Evolutionary conservation across 2,329 filamentous ascomycete species (phyloP), one percentile per base, ranked within the genome.

Genomic region (Thielaviopsis populi): DNA sequence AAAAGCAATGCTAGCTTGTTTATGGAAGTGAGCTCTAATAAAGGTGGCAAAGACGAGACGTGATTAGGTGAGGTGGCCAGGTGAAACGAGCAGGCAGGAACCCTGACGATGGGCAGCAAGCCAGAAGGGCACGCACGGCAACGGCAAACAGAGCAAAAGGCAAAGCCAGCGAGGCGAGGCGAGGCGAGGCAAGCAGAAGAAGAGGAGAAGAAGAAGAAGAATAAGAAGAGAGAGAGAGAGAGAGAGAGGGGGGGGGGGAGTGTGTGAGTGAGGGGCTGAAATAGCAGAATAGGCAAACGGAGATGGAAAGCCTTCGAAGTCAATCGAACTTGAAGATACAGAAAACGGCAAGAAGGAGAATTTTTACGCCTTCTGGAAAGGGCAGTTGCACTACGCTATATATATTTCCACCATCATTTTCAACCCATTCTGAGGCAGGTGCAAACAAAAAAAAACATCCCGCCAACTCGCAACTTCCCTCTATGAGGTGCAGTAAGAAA

Each of bases 1-100:
- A 37, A 19, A 42, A 41, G 61, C 24, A 63, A 58, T 40, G 48
- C 13, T 56, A 53, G 46, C 43, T 48, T 48, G 59, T 43, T 33
- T 48, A 19, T 61, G 24, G 59, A 46, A 46, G 27, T 61, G 33
- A 56, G 46, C 48, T 63, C 24, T 56, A 63, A 63, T 41, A 40
- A 30, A 58, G 40, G 54, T 56, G 48, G 54, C 50, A 40, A 63
- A 43, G 40, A n/a, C 33, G 30, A 43, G 40, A 43, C n/a, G 30
- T 37, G 24, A 27, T 48, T 50, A 48, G 46, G 27, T 37, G 37
- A 50, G 24, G 46, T 46, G 40, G 40, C 50, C 60, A 62, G 43
- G 60, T 48, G 60, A 50, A 50, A 48, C 41, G 42, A 56, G 37
- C 50, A 56, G 50, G 50, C 50, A n/a, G 17, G 15, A 56, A 56